phyloP scores from a whole-genome alignment of 768 basidiomycete genomes.

The Termitomyces sp. region DNA sequence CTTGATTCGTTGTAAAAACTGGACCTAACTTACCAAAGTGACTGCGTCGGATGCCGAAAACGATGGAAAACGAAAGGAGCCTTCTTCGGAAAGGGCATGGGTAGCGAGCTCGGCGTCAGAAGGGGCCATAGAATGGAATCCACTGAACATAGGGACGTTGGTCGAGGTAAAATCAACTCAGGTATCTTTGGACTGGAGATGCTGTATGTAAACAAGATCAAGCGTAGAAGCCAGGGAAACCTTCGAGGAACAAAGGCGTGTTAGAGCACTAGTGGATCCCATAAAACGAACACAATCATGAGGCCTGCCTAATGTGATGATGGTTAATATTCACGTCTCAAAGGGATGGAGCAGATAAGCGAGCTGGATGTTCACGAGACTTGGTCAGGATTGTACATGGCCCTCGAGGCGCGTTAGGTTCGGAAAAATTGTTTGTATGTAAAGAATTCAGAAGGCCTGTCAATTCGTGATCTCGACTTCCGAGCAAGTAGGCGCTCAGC shows the following conservation, averaged over 20 bases:
- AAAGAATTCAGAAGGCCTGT: no score
- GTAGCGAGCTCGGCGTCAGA: conserved; percentile 72
- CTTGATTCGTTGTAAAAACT: not conserved
- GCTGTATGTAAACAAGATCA: not conserved
- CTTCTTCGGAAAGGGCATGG: conserved; percentile 68
- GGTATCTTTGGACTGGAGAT: not conserved
- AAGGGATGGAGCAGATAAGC: conserved; percentile 8
- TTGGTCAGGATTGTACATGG: conserved; percentile 1
- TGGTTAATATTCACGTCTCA: conserved; percentile 11
- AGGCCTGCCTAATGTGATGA: conserved; percentile 18
- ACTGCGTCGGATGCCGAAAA: conserved; percentile 79
- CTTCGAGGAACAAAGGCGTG: conserved; percentile 7
- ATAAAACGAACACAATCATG: conserved; percentile 11
- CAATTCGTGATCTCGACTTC: no score
- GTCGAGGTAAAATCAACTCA: not conserved
- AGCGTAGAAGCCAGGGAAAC: not conserved
- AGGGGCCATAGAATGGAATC: conserved; percentile 58
- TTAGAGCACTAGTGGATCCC: conserved; percentile 2
- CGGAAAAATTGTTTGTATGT: no score
- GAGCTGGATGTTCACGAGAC: conserved; percentile 4
- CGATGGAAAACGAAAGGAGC: conserved; percentile 62
- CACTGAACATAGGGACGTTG: conserved; percentile 51
- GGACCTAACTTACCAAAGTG: conserved; percentile 47
- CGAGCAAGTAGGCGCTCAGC: not conserved
- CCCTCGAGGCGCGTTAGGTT: no score